Base-by-base conservation (phyloP, 768 basidiomycete species). In the Albatrellus ellisii region DNA sequence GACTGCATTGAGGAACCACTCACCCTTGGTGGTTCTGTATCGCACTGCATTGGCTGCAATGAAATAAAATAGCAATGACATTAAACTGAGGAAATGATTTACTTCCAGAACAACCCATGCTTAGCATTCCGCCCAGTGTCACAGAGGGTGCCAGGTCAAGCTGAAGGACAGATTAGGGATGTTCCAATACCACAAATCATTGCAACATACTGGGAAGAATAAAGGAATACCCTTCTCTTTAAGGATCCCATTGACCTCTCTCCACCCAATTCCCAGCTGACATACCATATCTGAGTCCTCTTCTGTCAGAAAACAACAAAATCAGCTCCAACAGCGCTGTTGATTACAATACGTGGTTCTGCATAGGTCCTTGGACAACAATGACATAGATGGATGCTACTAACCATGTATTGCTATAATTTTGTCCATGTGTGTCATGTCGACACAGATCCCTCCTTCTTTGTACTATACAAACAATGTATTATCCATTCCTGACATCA, bases 1-100 rank as follows among this genome's bases (percentile, higher is more conserved):
- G 53, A 86, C 86, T 18, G 73, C 73, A 50, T 90, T 91, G 31
- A 92, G 63, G 53, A 92, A 87, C 89, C 88, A 91, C 61, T 91
- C 88, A 0, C 68, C 84, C 55, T 81, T 87, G 0, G 87, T 87
- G 6, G 88, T 92, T 8, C 87, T 89, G 54, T 90, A 92, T 18
- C 86, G 64, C 1, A 86, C 85, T 1, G 84, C 82, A 49, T 85
- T 86, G 0, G 83, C 83, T 74, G 41, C n/a, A n/a, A n/a, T 12
- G 31, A 15, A 14, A 47, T 11, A 42, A 22, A 41, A 22, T n/a
- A 26, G 27, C 22, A 4, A 10, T 10, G 25, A 24, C 22, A 32
- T 36, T 15, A 41, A 11, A 6, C 8, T 40, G 17, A 5, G 22
- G 20, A 10, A 36, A 20, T 8, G 56, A 61, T 63, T 57, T 62